phyloP scores from a whole-genome alignment of 2,329 filamentous ascomycete genomes.

The Fusarium sororula region DNA sequence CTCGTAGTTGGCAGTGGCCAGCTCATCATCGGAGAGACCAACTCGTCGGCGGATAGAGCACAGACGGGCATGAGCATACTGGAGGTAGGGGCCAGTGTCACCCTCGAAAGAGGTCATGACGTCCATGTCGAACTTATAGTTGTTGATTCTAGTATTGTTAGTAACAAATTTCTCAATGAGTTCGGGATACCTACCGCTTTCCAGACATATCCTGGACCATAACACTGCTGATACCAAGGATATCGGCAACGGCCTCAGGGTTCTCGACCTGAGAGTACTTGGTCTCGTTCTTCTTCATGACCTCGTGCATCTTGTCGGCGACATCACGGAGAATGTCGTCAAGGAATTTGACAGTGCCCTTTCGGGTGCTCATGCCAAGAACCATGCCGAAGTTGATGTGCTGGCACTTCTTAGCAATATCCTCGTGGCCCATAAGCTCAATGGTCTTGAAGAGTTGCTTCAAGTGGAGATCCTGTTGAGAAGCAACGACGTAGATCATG shows the following conservation, averaged over 20 bases:
- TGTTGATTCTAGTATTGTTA: slow-evolving; percentile 60
- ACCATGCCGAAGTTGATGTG: slow-evolving; percentile 82
- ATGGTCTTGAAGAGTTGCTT: slow-evolving; percentile 81
- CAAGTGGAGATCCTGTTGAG: slow-evolving; percentile 76
- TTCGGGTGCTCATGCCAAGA: slow-evolving; percentile 75
- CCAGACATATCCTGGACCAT: slow-evolving; percentile 99
- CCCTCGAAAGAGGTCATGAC: slow-evolving; percentile 86
- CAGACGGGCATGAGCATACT: slow-evolving; percentile 82
- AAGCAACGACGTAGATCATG: slow-evolving; percentile 83
- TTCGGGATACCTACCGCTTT: slow-evolving; percentile 71
- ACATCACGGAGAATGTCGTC: slow-evolving; percentile 67
- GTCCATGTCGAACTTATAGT: slow-evolving; percentile 80
- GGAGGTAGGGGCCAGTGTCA: slow-evolving; percentile 85
- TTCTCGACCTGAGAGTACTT: slow-evolving; percentile 93
- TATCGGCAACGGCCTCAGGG: slow-evolving; percentile 84
- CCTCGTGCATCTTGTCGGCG: slow-evolving; percentile 95
- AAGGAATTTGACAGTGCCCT: slow-evolving; percentile 78
- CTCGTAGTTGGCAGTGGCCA: slow-evolving; percentile 70
- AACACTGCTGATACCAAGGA: slow-evolving; percentile 89
- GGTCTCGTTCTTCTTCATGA: slow-evolving; percentile 88
- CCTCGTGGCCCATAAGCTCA: slow-evolving; percentile 74
- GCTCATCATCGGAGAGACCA: slow-evolving; percentile 62
- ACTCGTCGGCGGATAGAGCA: slow-evolving; percentile 70
- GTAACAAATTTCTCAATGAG: background rate
- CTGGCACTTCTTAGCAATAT: slow-evolving; percentile 73